phyloP scores from a whole-genome alignment of 768 basidiomycete genomes.

The Mycena alexandri region DNA sequence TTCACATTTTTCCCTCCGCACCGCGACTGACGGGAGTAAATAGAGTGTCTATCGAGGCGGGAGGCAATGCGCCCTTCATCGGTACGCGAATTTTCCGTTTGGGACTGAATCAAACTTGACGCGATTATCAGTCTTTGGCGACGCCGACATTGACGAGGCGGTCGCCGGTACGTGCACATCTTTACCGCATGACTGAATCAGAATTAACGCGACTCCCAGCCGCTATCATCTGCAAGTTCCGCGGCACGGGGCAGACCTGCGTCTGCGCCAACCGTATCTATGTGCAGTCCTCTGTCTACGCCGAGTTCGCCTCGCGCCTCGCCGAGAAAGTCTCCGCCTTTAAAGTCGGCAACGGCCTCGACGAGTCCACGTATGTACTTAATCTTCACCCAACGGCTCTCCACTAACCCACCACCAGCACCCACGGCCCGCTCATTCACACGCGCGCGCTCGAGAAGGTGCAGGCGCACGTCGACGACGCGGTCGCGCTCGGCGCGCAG shows the following conservation, averaged over 20 bases:
- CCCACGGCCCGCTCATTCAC: constrained; percentile 97
- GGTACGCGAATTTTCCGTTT: too few relatives aligned
- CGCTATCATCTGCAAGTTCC: constrained; percentile 84
- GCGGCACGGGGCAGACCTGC: constrained; percentile 85
- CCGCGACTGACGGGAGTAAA: constrained; percentile 1
- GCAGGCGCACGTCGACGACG: constrained; percentile 87
- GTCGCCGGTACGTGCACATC: constrained; percentile 72
- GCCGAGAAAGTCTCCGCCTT: constrained; percentile 86
- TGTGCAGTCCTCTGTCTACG: constrained; percentile 92
- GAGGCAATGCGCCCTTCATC: constrained; percentile 96
- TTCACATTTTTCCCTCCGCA: background rate
- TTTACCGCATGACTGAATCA: background rate
- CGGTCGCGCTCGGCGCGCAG: constrained; percentile 86
- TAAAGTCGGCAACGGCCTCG: constrained; percentile 91
- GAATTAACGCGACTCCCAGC: constrained; percentile 51
- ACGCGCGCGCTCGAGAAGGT: constrained; percentile 88
- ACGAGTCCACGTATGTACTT: constrained; percentile 73
- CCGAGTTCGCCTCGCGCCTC: constrained; percentile 90
- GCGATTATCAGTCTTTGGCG: constrained; percentile 78
- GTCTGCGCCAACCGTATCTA: constrained; percentile 93
- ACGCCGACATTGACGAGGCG: constrained; percentile 93
- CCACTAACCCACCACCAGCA: constrained; percentile 57
- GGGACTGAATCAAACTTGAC: too few relatives aligned
- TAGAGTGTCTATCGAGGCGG: constrained; percentile 84
- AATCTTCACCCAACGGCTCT: background rate